Evolutionary conservation across 2,329 filamentous ascomycete species (phyloP).

Genomic region (Aspergillus thermomutatus): DNA sequence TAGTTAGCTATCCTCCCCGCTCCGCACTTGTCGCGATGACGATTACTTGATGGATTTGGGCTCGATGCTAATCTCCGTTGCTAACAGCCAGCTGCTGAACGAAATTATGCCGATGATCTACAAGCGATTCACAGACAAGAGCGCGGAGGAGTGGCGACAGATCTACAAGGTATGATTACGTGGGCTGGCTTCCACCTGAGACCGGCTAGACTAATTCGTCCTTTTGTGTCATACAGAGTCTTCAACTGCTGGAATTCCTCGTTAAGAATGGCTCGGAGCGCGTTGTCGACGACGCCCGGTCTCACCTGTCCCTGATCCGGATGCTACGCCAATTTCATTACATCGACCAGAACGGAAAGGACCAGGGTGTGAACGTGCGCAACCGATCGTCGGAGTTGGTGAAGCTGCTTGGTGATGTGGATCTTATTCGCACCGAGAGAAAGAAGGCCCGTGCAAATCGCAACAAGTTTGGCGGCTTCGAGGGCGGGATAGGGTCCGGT

Average conservation of each 20-base stretch:
- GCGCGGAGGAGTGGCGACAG: conserved; percentile 96
- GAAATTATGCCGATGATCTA: conserved; percentile 99
- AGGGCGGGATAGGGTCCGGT: conserved; percentile 68
- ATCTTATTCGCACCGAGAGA: conserved; percentile 54
- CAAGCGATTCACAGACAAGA: conserved; percentile 96
- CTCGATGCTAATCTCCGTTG: conserved; percentile 12
- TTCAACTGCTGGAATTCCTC: conserved; percentile 93
- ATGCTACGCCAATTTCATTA: conserved; percentile 99
- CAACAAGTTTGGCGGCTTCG: conserved; percentile 93
- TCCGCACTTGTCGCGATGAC: background rate
- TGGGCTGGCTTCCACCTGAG: background rate
- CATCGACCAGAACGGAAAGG: conserved; percentile 94
- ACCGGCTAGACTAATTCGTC: background rate
- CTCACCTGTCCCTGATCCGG: conserved; percentile 90
- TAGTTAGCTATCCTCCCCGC: conserved; percentile 63
- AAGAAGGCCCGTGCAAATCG: conserved; percentile 90
- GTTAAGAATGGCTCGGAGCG: conserved; percentile 98
- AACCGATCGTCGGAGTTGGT: conserved; percentile 94
- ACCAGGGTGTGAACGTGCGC: conserved; percentile 95
- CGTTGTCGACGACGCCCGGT: conserved; percentile 93
- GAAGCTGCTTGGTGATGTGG: conserved; percentile 78
- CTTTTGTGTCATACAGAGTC: conserved; percentile 44
- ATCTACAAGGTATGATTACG: conserved; percentile 80
- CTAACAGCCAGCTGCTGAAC: conserved; percentile 80
- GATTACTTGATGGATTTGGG: background rate